Conservation (phyloP, 176 grass and related monocot species). For the Hordeum marinum region DNA sequence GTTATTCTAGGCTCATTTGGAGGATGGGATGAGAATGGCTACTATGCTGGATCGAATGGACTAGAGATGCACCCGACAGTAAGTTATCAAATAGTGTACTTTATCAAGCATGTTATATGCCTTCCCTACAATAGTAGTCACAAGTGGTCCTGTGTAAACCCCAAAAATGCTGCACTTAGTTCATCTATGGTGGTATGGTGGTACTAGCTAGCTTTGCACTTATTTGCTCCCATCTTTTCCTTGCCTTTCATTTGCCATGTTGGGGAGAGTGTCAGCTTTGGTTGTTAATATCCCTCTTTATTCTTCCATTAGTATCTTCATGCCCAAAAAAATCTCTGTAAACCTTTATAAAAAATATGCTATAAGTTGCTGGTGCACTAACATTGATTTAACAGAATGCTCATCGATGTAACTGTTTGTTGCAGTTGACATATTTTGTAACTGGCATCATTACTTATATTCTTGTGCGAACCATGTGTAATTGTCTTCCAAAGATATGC, state of each 20-base stretch:
- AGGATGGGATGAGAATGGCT: conserved; percentile 67
- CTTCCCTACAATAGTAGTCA: conserved; percentile 18
- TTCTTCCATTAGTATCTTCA: conserved; percentile 26
- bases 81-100: conserved; percentile 33
- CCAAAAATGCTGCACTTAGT: conserved; percentile 13
- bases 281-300: conserved; percentile 7
- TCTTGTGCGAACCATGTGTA: too few species aligned
- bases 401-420: too few species aligned
- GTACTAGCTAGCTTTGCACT: conserved; percentile 36
- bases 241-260: conserved; percentile 31
- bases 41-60: conserved; percentile 56
- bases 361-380: too few species aligned
- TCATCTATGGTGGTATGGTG: conserved; percentile 23
- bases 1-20: conserved; percentile 37
- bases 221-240: conserved; percentile 34
- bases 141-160: conserved; percentile 26
- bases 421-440: too few species aligned
- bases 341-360: not conserved
- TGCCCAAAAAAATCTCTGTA: not conserved
- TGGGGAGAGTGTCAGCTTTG: conserved; percentile 24
- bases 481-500: too few species aligned
- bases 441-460: too few species aligned
- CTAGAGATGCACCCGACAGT: conserved; percentile 60
- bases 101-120: conserved; percentile 7
- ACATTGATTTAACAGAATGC: too few species aligned